Conservation (phyloP, 345 rosid genomes). For the Durio zibethinus region DNA sequence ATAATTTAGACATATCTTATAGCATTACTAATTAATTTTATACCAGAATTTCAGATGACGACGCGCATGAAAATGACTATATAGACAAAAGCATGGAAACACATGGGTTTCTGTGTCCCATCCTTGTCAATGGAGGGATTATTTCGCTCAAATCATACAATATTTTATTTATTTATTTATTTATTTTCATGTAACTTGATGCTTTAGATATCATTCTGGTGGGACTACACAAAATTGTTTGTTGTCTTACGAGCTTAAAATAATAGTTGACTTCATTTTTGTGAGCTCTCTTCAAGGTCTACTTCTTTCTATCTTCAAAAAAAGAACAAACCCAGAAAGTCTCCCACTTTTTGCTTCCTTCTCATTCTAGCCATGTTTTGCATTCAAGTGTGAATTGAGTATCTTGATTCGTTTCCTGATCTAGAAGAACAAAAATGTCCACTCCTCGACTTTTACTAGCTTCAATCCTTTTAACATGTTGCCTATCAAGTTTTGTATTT, state of each 20-base stretch:
- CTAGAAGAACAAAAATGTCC: slow-evolving; percentile 12
- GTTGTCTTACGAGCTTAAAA: neutral
- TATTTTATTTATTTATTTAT: neutral
- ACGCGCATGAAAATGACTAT: neutral
- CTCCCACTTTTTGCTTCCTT: neutral
- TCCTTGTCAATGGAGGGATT: neutral
- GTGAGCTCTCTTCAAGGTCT: neutral
- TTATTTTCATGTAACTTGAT: neutral
- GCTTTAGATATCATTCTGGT: neutral
- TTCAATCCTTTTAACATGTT: slow-evolving; percentile 12
- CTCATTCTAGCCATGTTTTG: neutral
- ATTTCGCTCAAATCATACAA: neutral
- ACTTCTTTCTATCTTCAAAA: neutral
- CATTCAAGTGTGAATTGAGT: neutral
- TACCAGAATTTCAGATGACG: too few relatives aligned
- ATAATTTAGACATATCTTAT: too few relatives aligned
- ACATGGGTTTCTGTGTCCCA: neutral
- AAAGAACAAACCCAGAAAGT: neutral
- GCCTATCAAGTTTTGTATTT: slow-evolving; percentile 18
- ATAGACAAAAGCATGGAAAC: neutral
- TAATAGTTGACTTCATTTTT: neutral
- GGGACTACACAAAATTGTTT: neutral
- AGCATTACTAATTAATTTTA: too few relatives aligned
- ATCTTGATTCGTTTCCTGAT: neutral
- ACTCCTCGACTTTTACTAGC: slow-evolving; percentile 14